Evolutionary conservation across 1,284 basidiomycete species (phyloP).

Genomic region (Exobasidium cylindrosporum): DNA sequence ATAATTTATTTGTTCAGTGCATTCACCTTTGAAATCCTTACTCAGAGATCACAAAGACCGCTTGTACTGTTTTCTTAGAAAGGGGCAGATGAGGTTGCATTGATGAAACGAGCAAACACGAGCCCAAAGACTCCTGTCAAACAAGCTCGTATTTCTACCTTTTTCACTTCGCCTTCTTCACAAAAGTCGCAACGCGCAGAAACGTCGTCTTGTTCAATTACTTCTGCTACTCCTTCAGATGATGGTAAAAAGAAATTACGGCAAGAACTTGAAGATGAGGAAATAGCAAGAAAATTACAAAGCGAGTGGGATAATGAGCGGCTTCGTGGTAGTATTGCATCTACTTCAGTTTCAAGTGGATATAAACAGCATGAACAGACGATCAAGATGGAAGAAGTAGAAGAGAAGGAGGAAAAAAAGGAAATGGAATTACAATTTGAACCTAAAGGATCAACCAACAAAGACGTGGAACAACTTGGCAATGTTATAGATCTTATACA

Average conservation of each 20-base stretch:
- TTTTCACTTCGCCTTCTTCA: conserved; percentile 1
- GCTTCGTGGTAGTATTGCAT: not conserved
- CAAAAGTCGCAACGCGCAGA: not conserved
- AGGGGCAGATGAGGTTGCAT: too few species aligned
- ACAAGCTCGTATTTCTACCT: conserved; percentile 6
- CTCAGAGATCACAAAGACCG: too few species aligned
- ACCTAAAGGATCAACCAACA: not conserved
- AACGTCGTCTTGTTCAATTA: not conserved
- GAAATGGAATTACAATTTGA: not conserved
- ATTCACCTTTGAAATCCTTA: too few species aligned
- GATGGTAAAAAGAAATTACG: not conserved
- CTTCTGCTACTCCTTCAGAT: not conserved
- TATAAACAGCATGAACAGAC: not conserved
- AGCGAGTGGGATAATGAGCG: conserved; percentile 19
- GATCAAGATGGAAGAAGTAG: not conserved
- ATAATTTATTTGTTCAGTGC: too few species aligned
- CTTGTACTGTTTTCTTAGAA: too few species aligned
- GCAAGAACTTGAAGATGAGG: conserved; percentile 22
- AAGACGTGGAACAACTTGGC: not conserved
- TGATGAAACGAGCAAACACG: not conserved
- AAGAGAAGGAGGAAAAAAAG: not conserved
- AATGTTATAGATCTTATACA: conserved; percentile 22
- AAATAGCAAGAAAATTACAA: conserved; percentile 29
- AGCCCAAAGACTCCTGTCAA: conserved; percentile 1
- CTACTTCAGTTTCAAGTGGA: not conserved